A percentile compares a stretch with the other conserved stretches of the same genome.
phyloP scores from a whole-genome alignment of 805 yeast genomes.

The Saturnispora silvae region DNA sequence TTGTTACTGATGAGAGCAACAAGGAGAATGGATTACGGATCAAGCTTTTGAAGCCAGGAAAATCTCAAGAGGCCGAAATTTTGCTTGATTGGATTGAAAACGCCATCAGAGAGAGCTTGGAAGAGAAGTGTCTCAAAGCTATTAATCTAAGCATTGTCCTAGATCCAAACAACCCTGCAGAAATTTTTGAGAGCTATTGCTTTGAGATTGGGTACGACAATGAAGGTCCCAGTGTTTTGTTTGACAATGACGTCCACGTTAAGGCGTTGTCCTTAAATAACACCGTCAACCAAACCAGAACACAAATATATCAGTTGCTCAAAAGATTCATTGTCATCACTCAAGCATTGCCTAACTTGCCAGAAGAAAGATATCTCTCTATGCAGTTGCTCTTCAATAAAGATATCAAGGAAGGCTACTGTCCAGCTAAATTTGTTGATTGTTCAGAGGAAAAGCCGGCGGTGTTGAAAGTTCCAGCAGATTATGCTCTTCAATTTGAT shows the following conservation, averaged over 20 bases:
- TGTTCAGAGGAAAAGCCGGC: constrained; percentile 29
- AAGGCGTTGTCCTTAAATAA: too few relatives aligned
- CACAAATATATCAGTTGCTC: constrained; percentile 38
- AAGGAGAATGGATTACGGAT: constrained; percentile 29
- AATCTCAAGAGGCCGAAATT: constrained; percentile 35
- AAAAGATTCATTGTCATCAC: constrained; percentile 41
- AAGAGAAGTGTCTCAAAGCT: constrained; percentile 31
- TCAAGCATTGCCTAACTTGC: constrained; percentile 43
- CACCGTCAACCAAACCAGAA: constrained; percentile 30
- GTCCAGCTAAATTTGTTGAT: constrained; percentile 34
- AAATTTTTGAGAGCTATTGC: constrained; percentile 39
- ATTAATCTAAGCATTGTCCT: constrained; percentile 36
- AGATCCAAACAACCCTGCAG: constrained; percentile 32
- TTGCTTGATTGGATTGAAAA: constrained; percentile 45
- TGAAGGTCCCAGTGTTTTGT: constrained; percentile 4
- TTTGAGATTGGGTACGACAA: constrained; percentile 36
- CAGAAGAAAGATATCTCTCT: constrained; percentile 34
- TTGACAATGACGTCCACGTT: constrained; percentile 10
- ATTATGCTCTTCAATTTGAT: constrained; percentile 12
- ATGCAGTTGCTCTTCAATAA: constrained; percentile 42
- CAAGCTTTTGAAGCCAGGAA: constrained; percentile 39
- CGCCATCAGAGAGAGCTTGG: constrained; percentile 37
- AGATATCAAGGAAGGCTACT: constrained; percentile 35
- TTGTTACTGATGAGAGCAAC: constrained; percentile 19
- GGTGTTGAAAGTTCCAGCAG: constrained; percentile 27